Base-by-base conservation (phyloP, 2,329 filamentous ascomycete genomes). In the Ilyonectria sp. region DNA sequence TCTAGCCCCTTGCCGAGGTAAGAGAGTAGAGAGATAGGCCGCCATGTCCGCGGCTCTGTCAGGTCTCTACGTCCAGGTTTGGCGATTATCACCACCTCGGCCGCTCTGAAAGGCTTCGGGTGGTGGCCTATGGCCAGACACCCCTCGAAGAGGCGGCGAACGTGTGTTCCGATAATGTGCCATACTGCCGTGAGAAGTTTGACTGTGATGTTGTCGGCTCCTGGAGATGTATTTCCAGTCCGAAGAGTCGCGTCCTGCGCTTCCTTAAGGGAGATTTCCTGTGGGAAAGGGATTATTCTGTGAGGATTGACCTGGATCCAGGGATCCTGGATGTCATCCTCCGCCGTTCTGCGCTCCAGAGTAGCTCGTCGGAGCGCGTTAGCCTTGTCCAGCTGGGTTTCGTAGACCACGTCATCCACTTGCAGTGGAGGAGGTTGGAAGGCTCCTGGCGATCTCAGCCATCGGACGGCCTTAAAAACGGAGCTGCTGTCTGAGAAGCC, bases 1-100 rank as follows among this genome's bases (percentile, higher is more conserved):
- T 78, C 73, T 9, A 78, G 69, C 1, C 76, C 69, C 60, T 78
- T 78, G n/a, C 74, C 66, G 2, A 79, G 69, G 35, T 50, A 75
- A 4, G 68, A 74, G 6, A 77, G 71, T 11, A 78, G 69, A 52
- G 72, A 75, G 43, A 77, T 77, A 4, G 67, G 72, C 13, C 71
- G 65, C 68, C 64, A 78, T 26, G 70, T 69, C n/a, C 65, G 50
- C 4, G 69, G 23, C 23, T 3, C 4, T 23, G 23, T 23, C 3
- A 70, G 65, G 59, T 77, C 62, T 55, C 71, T 65, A 17, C 70
- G 71, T 15, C 70, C 64, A 1, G 65, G 71, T 63, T 77, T 77
- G 3, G 64, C 56, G 47, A 77, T 73, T 23, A 76, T 75, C 10
- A 76, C 60, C 4, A 76, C 68, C 53, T 75, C 71, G 7, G 68